These are phyloP conservation scores for Grammothele lineata DNA, from an alignment of 768 basidiomycete genomes.

Conservation along the genomic window DNA sequence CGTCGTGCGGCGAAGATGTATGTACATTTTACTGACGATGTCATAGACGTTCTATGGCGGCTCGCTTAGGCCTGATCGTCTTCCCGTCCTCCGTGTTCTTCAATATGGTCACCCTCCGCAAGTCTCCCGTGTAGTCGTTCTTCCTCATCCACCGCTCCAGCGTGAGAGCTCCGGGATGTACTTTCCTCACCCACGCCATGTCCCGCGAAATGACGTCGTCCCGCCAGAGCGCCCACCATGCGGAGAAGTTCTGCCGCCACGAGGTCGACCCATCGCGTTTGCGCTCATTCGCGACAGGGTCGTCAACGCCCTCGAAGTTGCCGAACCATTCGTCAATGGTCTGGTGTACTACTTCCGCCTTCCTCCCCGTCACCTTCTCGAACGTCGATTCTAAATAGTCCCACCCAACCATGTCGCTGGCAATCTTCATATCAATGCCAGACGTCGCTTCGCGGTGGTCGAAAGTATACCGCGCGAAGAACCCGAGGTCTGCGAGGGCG, in stretches of 20 bases:
- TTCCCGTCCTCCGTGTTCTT: constrained; percentile 22
- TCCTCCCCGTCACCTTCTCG: constrained; percentile 8
- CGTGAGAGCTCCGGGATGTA: constrained; percentile 33
- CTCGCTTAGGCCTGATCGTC: constrained; percentile 10
- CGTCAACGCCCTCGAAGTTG: constrained; percentile 4
- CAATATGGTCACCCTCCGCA: constrained; percentile 12
- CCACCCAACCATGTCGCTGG: constrained; percentile 23
- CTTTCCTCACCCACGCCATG: constrained; percentile 38
- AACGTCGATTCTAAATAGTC: constrained; percentile 21
- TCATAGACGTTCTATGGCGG: not conserved
- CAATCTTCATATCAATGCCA: constrained; percentile 24
- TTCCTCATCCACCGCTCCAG: constrained; percentile 40
- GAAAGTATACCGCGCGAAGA: constrained; percentile 27
- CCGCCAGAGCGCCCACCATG: constrained; percentile 40
- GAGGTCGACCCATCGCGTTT: constrained; percentile 6
- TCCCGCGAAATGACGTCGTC: constrained; percentile 42
- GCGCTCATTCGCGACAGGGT: constrained; percentile 6
- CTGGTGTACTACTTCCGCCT: constrained; percentile 5
- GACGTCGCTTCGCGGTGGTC: constrained; percentile 24
- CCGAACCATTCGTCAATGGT: constrained; percentile 11
- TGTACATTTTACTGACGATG: not conserved
- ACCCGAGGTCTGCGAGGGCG: constrained; percentile 29
- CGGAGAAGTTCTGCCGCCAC: constrained; percentile 33
- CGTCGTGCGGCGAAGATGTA: too few species aligned
- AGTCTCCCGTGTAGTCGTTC: constrained; percentile 27